These are phyloP conservation scores for Aciculosporium take DNA, from an alignment of 2,329 filamentous ascomycete genomes.

Conservation along the genomic window DNA sequence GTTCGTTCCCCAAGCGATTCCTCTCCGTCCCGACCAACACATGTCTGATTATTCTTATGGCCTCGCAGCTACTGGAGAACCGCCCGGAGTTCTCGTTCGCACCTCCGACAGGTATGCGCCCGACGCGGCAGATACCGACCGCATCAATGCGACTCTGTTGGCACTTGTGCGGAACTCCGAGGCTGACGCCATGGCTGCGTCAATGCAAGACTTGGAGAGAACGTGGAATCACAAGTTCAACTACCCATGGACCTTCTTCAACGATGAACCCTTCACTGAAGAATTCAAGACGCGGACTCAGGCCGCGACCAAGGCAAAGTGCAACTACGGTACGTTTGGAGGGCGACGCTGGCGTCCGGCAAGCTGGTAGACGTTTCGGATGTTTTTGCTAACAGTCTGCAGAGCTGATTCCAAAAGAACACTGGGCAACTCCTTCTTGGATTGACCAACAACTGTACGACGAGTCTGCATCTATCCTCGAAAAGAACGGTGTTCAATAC, in stretches of 20 bases:
- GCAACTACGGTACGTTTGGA: slow-evolving; percentile 59
- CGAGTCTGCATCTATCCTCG: slow-evolving; percentile 70
- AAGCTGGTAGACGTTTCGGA: neutral
- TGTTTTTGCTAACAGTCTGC: slow-evolving; percentile 2
- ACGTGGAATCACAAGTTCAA: slow-evolving; percentile 99
- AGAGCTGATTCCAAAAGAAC: slow-evolving; percentile 86
- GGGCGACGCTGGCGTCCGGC: neutral
- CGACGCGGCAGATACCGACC: slow-evolving; percentile 58
- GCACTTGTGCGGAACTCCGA: slow-evolving; percentile 89
- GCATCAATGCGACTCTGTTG: slow-evolving; percentile 86
- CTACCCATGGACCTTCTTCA: slow-evolving; percentile 99
- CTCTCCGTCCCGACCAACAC: neutral
- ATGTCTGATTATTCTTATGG: slow-evolving; percentile 7
- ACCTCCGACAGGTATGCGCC: slow-evolving; percentile 65
- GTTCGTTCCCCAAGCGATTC: slow-evolving; percentile 36
- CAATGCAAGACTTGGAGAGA: slow-evolving; percentile 81
- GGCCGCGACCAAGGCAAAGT: slow-evolving; percentile 76
- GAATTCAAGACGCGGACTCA: slow-evolving; percentile 79
- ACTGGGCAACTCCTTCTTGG: slow-evolving; percentile 87
- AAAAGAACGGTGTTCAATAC: slow-evolving; percentile 82
- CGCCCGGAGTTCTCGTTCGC: slow-evolving; percentile 60
- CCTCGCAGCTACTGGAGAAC: slow-evolving; percentile 61
- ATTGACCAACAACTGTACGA: slow-evolving; percentile 77
- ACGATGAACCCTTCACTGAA: slow-evolving; percentile 82
- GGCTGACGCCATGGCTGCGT: slow-evolving; percentile 65